A percentile compares a stretch with the other conserved stretches of the same genome.
These are phyloP conservation scores for Setaria italica DNA, from an alignment of 202 grass and related monocot genomes.

Conservation along the genomic window DNA sequence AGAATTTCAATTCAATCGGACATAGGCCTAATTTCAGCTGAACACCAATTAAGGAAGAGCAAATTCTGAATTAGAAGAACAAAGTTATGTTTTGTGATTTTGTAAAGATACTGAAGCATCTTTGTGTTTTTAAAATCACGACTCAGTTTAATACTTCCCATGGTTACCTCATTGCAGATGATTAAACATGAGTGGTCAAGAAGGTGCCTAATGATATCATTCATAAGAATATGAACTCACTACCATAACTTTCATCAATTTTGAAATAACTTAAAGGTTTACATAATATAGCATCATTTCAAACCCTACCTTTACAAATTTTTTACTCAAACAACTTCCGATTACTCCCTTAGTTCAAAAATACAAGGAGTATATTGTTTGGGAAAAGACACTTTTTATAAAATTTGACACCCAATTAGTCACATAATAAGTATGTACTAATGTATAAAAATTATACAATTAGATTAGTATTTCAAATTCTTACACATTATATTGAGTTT, in stretches of 20 bases:
- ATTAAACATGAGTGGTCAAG: conserved; percentile 17
- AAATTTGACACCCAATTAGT: not conserved
- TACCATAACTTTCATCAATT: not conserved
- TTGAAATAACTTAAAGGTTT: too few species aligned
- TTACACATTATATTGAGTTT: not conserved
- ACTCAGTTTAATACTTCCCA: not conserved
- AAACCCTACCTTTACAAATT: too few species aligned
- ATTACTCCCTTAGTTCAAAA: not conserved
- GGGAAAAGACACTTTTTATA: not conserved
- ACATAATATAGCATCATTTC: too few species aligned
- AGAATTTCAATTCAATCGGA: conserved; percentile 15
- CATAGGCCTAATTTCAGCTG: not conserved
- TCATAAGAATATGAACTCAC: not conserved
- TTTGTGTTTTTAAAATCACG: not conserved
- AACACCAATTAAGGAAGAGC: not conserved
- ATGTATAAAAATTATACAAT: not conserved
- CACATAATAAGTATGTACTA: not conserved
- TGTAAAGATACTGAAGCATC: not conserved
- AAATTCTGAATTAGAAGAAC: not conserved
- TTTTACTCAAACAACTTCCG: not conserved
- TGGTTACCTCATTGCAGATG: not conserved
- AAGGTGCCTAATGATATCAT: not conserved
- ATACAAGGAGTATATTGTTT: not conserved
- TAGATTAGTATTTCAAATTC: not conserved
- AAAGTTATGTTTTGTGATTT: not conserved